These are phyloP conservation scores for Penicillium cinerascens DNA, from an alignment of 495 filamentous ascomycete species.

Conservation along the genomic window DNA sequence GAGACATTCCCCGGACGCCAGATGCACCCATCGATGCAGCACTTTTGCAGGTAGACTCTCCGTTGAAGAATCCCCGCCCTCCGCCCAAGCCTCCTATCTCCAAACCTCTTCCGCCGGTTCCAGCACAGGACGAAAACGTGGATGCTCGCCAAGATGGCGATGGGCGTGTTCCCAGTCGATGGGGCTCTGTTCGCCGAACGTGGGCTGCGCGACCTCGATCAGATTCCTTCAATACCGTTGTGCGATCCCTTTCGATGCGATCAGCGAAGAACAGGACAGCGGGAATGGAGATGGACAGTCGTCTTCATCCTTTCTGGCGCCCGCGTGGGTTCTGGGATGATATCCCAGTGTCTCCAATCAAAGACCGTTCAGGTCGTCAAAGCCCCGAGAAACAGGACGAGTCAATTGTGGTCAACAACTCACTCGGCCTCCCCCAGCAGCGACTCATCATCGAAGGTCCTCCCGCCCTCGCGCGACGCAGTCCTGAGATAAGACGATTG, in stretches of 20 bases:
- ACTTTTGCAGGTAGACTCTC: slow-evolving; percentile 57
- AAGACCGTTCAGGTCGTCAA: slow-evolving; percentile 9
- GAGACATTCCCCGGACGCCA: slow-evolving; percentile 25
- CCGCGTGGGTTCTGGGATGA: slow-evolving; percentile 71
- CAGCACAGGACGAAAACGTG: slow-evolving; percentile 52
- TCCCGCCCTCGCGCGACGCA: slow-evolving; percentile 36
- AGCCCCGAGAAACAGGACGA: slow-evolving; percentile 21
- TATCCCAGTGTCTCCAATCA: slow-evolving; percentile 37
- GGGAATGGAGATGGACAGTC: slow-evolving; percentile 46
- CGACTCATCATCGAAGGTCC: slow-evolving; percentile 45
- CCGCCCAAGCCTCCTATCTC: slow-evolving; percentile 67
- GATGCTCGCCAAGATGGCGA: slow-evolving; percentile 34
- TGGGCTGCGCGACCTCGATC: slow-evolving; percentile 56
- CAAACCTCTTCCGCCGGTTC: slow-evolving; percentile 73
- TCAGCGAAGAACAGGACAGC: slow-evolving; percentile 44
- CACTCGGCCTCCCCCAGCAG: slow-evolving; percentile 51
- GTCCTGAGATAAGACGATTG: slow-evolving; percentile 33
- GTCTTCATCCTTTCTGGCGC: slow-evolving; percentile 78
- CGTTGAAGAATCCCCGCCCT: slow-evolving; percentile 70
- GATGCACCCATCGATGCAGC: slow-evolving; percentile 41
- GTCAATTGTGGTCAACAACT: slow-evolving; percentile 44
- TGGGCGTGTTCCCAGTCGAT: slow-evolving; percentile 40
- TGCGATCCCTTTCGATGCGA: slow-evolving; percentile 43
- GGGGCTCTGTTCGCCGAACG: slow-evolving; percentile 56
- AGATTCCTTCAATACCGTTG: slow-evolving; percentile 44